Evolutionary conservation across 345 rosid species (phyloP).

Genomic region (Camelina hispida): DNA sequence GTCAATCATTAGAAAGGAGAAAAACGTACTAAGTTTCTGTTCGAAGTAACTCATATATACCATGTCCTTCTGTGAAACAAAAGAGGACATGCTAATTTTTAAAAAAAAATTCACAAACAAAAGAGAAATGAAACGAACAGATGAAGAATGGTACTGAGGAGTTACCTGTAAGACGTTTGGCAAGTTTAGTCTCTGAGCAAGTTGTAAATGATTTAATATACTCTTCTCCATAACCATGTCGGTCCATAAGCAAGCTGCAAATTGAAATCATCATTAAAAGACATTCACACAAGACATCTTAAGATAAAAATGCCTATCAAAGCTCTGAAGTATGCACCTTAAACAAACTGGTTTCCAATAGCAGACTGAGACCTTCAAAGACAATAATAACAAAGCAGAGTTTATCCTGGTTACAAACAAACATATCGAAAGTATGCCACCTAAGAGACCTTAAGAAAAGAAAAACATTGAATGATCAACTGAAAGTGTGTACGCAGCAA

Average conservation of each 20-base stretch:
- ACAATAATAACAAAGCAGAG: conserved; percentile 5
- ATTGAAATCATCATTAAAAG: conserved; percentile 33
- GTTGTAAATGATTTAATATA: conserved; percentile 86
- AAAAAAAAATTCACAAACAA: conserved; percentile 2
- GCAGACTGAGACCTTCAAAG: conserved; percentile 85
- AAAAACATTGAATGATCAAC: too few species aligned
- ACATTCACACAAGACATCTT: background rate
- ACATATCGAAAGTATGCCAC: background rate
- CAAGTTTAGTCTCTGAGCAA: conserved; percentile 95
- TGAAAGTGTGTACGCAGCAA: too few species aligned
- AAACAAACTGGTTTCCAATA: conserved; percentile 83
- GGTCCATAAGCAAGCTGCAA: conserved; percentile 80
- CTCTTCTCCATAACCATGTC: conserved; percentile 89
- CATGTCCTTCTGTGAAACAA: conserved; percentile 80
- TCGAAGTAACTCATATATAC: conserved; percentile 79
- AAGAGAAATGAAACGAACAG: background rate
- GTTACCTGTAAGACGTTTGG: conserved; percentile 95
- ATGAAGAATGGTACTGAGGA: conserved; percentile 3
- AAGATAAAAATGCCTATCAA: background rate
- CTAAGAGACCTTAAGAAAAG: too few species aligned
- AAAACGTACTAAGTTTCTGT: conserved; percentile 81
- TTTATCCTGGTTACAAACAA: background rate
- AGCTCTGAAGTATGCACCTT: conserved; percentile 53
- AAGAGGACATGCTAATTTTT: conserved; percentile 11
- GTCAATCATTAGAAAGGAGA: background rate